Evolutionary conservation across 2,329 filamentous ascomycete species (phyloP).

Genomic region (Microdochium trichocladiopsis): DNA sequence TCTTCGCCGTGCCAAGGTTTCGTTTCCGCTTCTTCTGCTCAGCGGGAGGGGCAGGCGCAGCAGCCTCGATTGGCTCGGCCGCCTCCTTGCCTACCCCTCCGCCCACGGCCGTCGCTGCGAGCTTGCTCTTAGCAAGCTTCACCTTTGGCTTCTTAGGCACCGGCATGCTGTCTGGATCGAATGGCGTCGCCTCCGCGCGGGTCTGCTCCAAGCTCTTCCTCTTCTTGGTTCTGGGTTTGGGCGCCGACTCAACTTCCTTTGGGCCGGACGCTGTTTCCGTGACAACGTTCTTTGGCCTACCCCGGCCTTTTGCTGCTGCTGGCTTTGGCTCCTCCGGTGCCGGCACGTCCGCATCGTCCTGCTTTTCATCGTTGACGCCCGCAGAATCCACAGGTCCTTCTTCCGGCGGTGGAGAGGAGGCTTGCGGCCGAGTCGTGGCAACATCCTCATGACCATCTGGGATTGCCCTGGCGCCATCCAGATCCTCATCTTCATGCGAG

Average conservation of each 20-base stretch:
- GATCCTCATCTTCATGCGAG: conserved; percentile 19
- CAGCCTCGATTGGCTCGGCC: conserved; percentile 13
- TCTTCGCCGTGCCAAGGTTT: conserved; percentile 60
- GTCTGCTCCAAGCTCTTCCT: conserved; percentile 1
- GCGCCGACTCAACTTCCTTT: conserved; percentile 31
- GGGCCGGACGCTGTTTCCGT: conserved; percentile 36
- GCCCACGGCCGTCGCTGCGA: neutral
- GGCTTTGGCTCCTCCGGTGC: conserved; percentile 8
- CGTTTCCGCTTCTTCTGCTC: conserved; percentile 60
- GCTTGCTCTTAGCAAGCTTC: neutral
- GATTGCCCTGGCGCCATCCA: conserved; percentile 1
- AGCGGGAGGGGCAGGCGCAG: conserved; percentile 5
- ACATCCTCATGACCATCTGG: conserved; percentile 2
- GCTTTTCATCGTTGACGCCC: conserved; percentile 15
- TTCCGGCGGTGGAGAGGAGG: neutral
- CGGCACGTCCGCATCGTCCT: conserved; percentile 11
- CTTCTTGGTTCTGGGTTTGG: neutral
- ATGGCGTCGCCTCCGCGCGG: conserved; percentile 2
- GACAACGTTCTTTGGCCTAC: conserved; percentile 38
- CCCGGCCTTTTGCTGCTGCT: conserved; percentile 29
- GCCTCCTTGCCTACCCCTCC: conserved; percentile 15
- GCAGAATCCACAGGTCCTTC: conserved; percentile 7
- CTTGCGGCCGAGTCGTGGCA: neutral
- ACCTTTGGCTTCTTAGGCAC: neutral
- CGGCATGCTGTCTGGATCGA: neutral